Evolutionary conservation across 179 eudicot genomes (phyloP), one percentile per base, ranked within the genome.

Genomic region (Actinidia polygama): DNA sequence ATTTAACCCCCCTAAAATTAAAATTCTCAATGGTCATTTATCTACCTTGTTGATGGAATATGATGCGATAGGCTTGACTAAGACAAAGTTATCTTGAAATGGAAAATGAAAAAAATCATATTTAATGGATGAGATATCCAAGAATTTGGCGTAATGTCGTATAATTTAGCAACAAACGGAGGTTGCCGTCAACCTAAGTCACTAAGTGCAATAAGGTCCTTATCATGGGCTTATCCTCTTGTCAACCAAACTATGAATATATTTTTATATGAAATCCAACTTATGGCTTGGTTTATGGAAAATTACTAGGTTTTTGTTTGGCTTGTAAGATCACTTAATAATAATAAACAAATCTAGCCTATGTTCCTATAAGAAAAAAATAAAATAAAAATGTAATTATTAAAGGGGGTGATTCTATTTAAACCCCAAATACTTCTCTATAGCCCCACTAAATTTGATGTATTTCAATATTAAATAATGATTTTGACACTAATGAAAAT

Each of bases 101-200:
- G 11, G n/a, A n/a, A 53, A 63, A 51, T 64, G 23, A 21, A 79
- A 79, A 51, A 21, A 7, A 67, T 62, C 2, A 18, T 5, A 19
- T 10, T 77, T 57, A 3, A 44, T 78, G n/a, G 46, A 46, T 77
- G 36, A 59, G 15, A 58, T 19, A 36, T 7, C 40, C 67, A 21
- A 51, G 73, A 44, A 21, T 47, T 70, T 57, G 76, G 82, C 16
- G 18, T 3, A 10, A 55, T 81, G 83, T 81, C 72, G 78, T 21
- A 78, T 24, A 62, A 71, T 23, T 54, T 19, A 73, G 49, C 47
- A 21, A 66, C 83, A 71, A 24, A 59, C 23, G 7, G 47, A 72
- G 70, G 66, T 71, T 81, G 12, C 83, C 59, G 40, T 72, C 71
- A 73, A 59, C 63, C 10, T 53, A 61, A 16, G 69, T 21, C 26